These are phyloP conservation scores for Adansonia digitata DNA, from an alignment of 345 rosid genomes.

Conservation along the genomic window DNA sequence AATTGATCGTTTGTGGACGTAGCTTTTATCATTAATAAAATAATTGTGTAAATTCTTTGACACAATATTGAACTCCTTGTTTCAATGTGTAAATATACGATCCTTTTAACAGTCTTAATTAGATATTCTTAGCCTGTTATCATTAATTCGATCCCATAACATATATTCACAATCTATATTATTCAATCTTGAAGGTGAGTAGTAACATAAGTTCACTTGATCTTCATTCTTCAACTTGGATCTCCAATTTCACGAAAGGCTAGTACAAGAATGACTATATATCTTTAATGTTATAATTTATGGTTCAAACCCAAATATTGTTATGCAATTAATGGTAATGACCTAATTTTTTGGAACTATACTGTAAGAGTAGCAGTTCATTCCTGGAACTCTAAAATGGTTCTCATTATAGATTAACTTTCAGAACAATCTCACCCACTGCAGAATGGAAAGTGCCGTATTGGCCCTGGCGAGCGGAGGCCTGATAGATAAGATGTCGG, in stretches of 20 bases:
- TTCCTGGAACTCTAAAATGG: not conserved
- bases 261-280: not conserved
- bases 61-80: no score
- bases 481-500: constrained; percentile 89
- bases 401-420: not conserved
- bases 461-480: constrained; percentile 39
- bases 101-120: no score
- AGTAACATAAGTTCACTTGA: no score
- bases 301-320: not conserved
- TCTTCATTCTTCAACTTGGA: not conserved
- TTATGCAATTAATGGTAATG: not conserved
- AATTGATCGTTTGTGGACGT: no score
- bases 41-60: no score
- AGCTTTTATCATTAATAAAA: no score
- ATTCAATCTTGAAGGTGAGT: no score
- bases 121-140: no score
- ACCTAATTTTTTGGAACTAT: not conserved
- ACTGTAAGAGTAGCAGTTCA: not conserved
- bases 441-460: not conserved
- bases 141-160: no score
- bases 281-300: not conserved
- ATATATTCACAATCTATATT: no score
- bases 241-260: not conserved
- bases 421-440: not conserved
- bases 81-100: no score